Base-by-base conservation (phyloP, 257 asterid species). In the Plantago ovata region DNA sequence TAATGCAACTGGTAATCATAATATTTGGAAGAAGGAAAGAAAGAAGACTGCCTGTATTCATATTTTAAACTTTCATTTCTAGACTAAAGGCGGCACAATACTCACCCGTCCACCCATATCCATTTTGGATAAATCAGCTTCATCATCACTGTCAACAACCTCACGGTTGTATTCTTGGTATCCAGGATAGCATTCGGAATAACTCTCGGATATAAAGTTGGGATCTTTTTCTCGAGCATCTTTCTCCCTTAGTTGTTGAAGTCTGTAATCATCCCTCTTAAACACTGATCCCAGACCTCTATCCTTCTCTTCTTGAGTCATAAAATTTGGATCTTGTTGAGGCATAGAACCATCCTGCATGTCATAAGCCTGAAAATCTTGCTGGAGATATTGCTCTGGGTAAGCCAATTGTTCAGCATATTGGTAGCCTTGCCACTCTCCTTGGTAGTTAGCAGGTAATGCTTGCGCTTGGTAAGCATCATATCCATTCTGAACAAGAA, bases 91-190 rank as follows among this genome's bases (percentile, higher is more conserved):
- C 32, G 41, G 40, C 45, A 41, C 60, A 53, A 15, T 59, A 69
- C 95, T 92, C 66, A 92, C 98, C 46, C 95, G 85, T 60, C 96
- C 97, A 41, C 97, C 99, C 97, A 93, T 93, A 59, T 93, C 99
- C 99, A 93, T 93, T 72, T 93, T 93, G 53, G 99, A 75, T 71
- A 93, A 74, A 78, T 93, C 99, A 72, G 69, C 95, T 77, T 93
- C 99, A 47, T 89, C 95, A 15, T 93, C 99, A 59, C 99, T 93
- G 64, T 89, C 97, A 7, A 86, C 96, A 69, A 93, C 47, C 82
- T 86, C 99, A 24, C 95, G 95, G 55, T 93, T 93, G 66, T 86
- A 93, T 60, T 93, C 99, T 73, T 89, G 99, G 83, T 89, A 93
- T 42, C 96, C 95, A 38, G 99, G 99, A 64, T 93, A 93, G 77